phyloP scores from a whole-genome alignment of 352 stramenopile species.

The Globisporangium radiosum region DNA sequence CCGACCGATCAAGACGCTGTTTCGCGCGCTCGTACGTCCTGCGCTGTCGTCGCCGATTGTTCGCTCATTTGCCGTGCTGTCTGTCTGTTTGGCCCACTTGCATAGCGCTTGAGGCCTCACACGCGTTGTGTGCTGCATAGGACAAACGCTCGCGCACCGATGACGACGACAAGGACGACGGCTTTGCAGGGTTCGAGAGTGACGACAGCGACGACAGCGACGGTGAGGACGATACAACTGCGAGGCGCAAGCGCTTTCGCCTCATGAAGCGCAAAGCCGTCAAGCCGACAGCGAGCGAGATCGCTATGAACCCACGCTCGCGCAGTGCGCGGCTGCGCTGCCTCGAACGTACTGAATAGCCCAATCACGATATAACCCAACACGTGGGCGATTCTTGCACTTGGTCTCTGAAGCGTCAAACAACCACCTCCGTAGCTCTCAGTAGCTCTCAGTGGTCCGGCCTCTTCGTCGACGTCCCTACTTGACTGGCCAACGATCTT shows the following conservation, averaged over 20 bases:
- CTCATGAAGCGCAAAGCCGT: slow-evolving; percentile 59
- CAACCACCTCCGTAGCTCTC: too few relatives aligned
- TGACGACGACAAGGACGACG: slow-evolving; percentile 21
- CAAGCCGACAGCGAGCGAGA: slow-evolving; percentile 60
- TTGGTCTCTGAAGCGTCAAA: neutral
- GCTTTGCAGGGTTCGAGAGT: neutral
- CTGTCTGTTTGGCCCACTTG: too few relatives aligned
- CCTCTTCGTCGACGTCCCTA: too few relatives aligned
- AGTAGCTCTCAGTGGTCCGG: too few relatives aligned
- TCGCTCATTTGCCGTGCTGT: too few relatives aligned
- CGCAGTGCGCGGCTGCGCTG: slow-evolving; percentile 70
- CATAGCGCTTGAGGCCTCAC: neutral
- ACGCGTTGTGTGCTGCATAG: slow-evolving; percentile 13
- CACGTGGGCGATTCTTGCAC: slow-evolving; percentile 1
- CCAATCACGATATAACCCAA: neutral
- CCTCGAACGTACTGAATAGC: slow-evolving; percentile 49
- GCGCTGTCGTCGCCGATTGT: neutral
- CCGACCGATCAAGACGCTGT: slow-evolving; percentile 73
- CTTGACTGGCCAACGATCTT: too few relatives aligned
- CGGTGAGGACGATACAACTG: slow-evolving; percentile 9
- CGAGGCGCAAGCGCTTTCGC: slow-evolving; percentile 39
- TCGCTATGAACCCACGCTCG: slow-evolving; percentile 53
- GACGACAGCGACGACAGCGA: slow-evolving; percentile 21
- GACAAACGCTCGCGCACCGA: slow-evolving; percentile 31
- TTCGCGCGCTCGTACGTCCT: slow-evolving; percentile 45